Evolutionary conservation across 1,139 yeast genomes (phyloP).

Genomic region (Nakaseomyces delphensis): DNA sequence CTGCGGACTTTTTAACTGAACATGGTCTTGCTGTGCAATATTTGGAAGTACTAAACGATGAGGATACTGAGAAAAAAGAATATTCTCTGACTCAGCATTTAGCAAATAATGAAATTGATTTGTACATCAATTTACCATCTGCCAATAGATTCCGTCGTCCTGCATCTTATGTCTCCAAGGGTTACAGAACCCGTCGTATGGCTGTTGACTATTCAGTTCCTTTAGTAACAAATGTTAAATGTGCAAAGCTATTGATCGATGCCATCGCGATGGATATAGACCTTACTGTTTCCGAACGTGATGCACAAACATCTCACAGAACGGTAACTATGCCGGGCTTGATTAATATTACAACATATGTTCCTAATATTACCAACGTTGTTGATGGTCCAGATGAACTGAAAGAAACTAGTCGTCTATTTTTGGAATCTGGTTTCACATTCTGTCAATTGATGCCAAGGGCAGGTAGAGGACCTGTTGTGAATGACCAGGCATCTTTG

Average conservation of each 20-base stretch:
- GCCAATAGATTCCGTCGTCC: slow-evolving; percentile 98
- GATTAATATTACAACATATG: slow-evolving; percentile 71
- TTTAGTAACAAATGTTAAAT: slow-evolving; percentile 92
- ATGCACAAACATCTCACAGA: slow-evolving; percentile 85
- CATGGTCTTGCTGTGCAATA: slow-evolving; percentile 91
- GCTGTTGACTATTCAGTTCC: slow-evolving; percentile 99
- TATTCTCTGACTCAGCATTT: slow-evolving; percentile 93
- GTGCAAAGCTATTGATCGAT: slow-evolving; percentile 91
- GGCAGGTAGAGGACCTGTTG: slow-evolving; percentile 51
- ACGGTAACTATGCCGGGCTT: slow-evolving; percentile 81
- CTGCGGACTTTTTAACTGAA: slow-evolving; percentile 95
- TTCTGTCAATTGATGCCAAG: slow-evolving; percentile 75
- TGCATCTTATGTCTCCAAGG: slow-evolving; percentile 94
- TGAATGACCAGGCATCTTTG: slow-evolving; percentile 58
- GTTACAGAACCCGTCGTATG: slow-evolving; percentile 98
- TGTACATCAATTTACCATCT: slow-evolving; percentile 94
- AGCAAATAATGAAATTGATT: slow-evolving; percentile 92
- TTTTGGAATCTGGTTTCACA: slow-evolving; percentile 83
- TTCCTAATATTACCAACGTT: slow-evolving; percentile 54
- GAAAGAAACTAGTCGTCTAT: slow-evolving; percentile 58
- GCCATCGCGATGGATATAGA: slow-evolving; percentile 68
- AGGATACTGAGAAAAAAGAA: slow-evolving; percentile 74
- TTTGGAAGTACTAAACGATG: slow-evolving; percentile 73
- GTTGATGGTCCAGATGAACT: slow-evolving; percentile 42
- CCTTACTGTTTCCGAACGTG: slow-evolving; percentile 65